Conservation (phyloP, 257 asterid genomes). For the Fraxinus quadrangulata region DNA sequence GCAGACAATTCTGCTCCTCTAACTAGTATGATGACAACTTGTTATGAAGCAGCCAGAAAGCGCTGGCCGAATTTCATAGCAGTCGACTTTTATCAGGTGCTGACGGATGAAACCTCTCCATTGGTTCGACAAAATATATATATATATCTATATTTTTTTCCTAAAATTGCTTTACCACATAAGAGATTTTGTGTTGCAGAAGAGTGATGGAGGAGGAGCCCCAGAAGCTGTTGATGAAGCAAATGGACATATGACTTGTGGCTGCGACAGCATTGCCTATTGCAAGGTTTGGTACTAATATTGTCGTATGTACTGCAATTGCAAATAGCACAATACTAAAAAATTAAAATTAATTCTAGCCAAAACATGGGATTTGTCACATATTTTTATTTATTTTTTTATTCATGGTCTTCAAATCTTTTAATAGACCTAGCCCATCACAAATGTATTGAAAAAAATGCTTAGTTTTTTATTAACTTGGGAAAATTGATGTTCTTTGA, state of each 20-base stretch:
- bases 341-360: no score
- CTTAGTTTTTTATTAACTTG: background rate
- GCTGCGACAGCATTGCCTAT: constrained; percentile 79
- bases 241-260: constrained; percentile 79
- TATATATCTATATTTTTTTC: no score
- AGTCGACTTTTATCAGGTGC: constrained; percentile 77
- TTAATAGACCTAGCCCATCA: no score
- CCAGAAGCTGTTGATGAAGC: constrained; percentile 88
- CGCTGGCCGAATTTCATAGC: constrained; percentile 94
- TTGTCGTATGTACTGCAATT: background rate
- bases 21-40: constrained; percentile 53
- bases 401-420: no score
- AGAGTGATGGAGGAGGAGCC: constrained; percentile 88
- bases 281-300: constrained; percentile 59
- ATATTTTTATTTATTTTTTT: no score
- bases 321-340: no score
- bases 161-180: no score
- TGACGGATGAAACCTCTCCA: background rate
- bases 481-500: background rate
- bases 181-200: constrained; percentile 40
- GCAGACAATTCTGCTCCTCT: constrained; percentile 70
- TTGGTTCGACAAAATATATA: background rate
- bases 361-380: no score
- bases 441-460: no score
- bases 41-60: constrained; percentile 56